Conservation (phyloP, 495 filamentous ascomycete genomes). For the Penicillium roqueforti region DNA sequence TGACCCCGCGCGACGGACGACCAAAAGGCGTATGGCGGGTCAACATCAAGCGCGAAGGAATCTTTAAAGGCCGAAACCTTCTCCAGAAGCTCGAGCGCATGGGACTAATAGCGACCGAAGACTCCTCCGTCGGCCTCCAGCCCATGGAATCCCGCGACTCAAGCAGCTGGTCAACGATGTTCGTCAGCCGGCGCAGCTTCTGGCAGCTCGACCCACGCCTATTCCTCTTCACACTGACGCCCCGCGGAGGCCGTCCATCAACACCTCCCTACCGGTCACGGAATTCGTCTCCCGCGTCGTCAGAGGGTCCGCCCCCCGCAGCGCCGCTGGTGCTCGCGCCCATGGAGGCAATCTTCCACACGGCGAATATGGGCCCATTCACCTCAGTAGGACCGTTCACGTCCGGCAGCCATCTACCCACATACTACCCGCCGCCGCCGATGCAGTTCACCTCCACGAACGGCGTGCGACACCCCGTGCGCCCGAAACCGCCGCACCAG, state of each 20-base stretch:
- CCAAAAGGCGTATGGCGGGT: slow-evolving; percentile 88
- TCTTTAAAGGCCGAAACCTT: slow-evolving; percentile 74
- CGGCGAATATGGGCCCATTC: slow-evolving; percentile 55
- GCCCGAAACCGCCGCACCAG: slow-evolving; percentile 84
- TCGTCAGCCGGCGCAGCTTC: slow-evolving; percentile 72
- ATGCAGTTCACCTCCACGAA: slow-evolving; percentile 77
- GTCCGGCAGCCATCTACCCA: slow-evolving; percentile 76
- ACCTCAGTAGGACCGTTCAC: slow-evolving; percentile 65
- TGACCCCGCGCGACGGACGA: slow-evolving; percentile 62
- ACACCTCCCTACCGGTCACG: slow-evolving; percentile 52
- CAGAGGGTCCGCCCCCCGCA: slow-evolving; percentile 33
- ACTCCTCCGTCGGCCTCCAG: slow-evolving; percentile 68
- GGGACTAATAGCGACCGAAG: slow-evolving; percentile 73
- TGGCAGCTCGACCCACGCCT: slow-evolving; percentile 88
- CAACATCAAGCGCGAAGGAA: slow-evolving; percentile 77
- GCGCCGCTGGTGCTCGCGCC: slow-evolving; percentile 13
- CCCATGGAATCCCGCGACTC: slow-evolving; percentile 53
- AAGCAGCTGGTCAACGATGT: slow-evolving; percentile 74
- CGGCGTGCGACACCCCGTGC: slow-evolving; percentile 77
- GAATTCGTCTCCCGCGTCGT: slow-evolving; percentile 56
- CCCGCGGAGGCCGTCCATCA: slow-evolving; percentile 32
- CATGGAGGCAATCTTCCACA: slow-evolving; percentile 24
- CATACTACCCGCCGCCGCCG: slow-evolving; percentile 82
- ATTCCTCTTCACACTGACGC: slow-evolving; percentile 83
- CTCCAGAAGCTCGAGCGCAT: slow-evolving; percentile 91